Percentiles rank a stretch among this genome's conserved stretches.
Conservation (phyloP, 2,329 filamentous ascomycete genomes). For the Thermoascus crustaceus region DNA sequence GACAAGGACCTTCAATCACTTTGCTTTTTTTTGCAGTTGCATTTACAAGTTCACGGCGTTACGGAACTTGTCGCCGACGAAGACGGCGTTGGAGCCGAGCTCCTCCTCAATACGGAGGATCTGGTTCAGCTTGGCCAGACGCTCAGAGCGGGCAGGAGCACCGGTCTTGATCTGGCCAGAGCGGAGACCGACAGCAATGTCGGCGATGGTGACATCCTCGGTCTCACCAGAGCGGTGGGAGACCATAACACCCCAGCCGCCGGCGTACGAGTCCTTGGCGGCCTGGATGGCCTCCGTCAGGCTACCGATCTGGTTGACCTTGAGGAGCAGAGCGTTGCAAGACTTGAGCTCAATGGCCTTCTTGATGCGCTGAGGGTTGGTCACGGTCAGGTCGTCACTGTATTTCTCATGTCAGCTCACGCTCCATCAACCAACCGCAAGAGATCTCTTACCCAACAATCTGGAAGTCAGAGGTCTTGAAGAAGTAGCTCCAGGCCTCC, state of each 20-base stretch:
- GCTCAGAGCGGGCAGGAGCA: constrained; percentile 92
- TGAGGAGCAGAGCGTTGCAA: constrained; percentile 94
- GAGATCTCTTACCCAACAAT: constrained; percentile 62
- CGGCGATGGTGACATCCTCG: constrained; percentile 97
- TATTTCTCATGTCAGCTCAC: constrained; percentile 9
- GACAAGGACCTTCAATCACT: too few species aligned
- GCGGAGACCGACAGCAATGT: constrained; percentile 94
- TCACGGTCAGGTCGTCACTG: constrained; percentile 94
- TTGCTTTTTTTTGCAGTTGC: constrained; percentile 7
- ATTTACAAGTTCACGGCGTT: constrained; percentile 77
- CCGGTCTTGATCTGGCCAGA: constrained; percentile 98
- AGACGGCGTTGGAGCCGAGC: constrained; percentile 83
- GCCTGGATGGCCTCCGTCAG: constrained; percentile 98
- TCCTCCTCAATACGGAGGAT: constrained; percentile 99
- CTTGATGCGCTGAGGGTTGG: constrained; percentile 98
- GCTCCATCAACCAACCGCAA: background rate
- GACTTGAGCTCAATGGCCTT: constrained; percentile 99
- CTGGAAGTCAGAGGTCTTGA: constrained; percentile 97
- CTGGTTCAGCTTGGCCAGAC: constrained; percentile 99
- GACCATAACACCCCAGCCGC: constrained; percentile 98
- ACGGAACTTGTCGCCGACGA: constrained; percentile 88
- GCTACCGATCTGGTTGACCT: constrained; percentile 99
- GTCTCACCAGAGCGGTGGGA: constrained; percentile 99
- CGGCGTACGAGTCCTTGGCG: constrained; percentile 94
- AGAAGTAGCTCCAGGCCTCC: constrained; percentile 99